Evolutionary conservation across 805 yeast genomes (phyloP).

Genomic region (Pichia nakasei): DNA sequence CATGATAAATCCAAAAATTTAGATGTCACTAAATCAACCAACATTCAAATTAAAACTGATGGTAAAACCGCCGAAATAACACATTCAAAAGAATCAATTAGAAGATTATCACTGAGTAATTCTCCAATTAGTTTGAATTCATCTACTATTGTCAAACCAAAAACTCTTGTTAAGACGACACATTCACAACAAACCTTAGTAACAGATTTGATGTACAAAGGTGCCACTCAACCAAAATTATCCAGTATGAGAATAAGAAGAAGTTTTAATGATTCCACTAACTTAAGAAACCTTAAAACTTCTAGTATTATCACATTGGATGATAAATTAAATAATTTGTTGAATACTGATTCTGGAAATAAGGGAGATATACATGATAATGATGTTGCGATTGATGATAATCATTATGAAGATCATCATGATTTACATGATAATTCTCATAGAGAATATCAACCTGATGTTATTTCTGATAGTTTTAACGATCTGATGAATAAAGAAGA

Average conservation of each 20-base stretch:
- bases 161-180: constrained; percentile 10
- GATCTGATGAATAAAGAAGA: constrained; percentile 7
- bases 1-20: not conserved
- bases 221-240: constrained; percentile 8
- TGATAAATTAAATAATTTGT: not conserved
- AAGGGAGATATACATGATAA: constrained; percentile 5
- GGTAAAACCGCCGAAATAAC: not conserved
- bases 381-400: not conserved
- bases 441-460: constrained; percentile 1
- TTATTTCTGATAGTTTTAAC: constrained; percentile 1
- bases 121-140: not conserved
- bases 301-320: constrained; percentile 6
- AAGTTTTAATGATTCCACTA: constrained; percentile 1
- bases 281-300: constrained; percentile 6
- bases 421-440: constrained; percentile 5
- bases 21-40: not conserved
- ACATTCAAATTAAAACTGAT: too few relatives aligned
- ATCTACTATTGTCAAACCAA: constrained; percentile 20
- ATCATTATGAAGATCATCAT: not conserved
- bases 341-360: not conserved
- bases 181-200: constrained; percentile 7
- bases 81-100: not conserved
- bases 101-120: not conserved
- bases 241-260: constrained; percentile 14
- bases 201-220: constrained; percentile 3